These are phyloP conservation scores for Hymenoscyphus fructigenus DNA, from an alignment of 2,329 filamentous ascomycete genomes.

Conservation along the genomic window DNA sequence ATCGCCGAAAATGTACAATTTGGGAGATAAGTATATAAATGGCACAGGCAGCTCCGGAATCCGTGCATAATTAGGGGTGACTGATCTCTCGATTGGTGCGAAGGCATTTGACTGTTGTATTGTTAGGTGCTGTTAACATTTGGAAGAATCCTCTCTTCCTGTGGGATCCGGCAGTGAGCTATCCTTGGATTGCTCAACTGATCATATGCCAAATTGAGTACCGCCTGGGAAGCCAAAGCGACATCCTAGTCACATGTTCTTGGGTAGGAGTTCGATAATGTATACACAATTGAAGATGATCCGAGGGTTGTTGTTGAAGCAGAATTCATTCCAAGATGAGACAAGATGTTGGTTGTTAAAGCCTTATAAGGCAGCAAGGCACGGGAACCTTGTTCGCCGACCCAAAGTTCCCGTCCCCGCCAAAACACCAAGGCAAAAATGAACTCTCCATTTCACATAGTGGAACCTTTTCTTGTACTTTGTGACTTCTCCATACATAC, in stretches of 20 bases:
- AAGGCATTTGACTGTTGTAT: neutral
- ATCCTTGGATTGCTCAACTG: neutral
- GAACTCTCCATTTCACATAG: neutral
- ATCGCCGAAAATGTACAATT: neutral
- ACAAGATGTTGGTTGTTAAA: too few species aligned
- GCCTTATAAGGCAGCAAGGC: neutral
- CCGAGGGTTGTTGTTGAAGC: neutral
- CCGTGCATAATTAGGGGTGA: neutral
- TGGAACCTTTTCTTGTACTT: too few species aligned
- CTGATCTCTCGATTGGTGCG: neutral
- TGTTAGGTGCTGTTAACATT: neutral
- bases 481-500: too few species aligned
- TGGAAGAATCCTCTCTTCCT: neutral
- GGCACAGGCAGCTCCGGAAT: neutral
- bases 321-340: too few species aligned
- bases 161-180: neutral
- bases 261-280: neutral
- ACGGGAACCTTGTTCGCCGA: neutral
- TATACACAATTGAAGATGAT: neutral
- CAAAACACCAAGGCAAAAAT: neutral
- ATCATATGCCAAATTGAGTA: neutral
- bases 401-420: too few species aligned
- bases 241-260: neutral
- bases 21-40: neutral
- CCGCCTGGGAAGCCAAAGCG: neutral